These are phyloP conservation scores for Paecilomyces sp. DNA, from an alignment of 2,329 filamentous ascomycete genomes.

Conservation along the genomic window DNA sequence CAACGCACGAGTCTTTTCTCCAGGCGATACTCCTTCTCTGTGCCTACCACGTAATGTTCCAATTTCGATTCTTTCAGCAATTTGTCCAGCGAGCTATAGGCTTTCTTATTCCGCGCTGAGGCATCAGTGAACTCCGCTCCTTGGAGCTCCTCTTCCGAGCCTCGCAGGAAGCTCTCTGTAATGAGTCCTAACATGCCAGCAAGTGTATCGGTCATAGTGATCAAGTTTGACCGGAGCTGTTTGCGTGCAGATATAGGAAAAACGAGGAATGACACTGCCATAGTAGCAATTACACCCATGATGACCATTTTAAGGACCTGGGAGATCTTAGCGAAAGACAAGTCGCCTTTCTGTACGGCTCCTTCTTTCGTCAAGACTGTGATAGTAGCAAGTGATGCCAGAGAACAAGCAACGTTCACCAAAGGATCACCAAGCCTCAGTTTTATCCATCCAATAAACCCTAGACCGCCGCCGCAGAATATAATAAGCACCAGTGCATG, in stretches of 20 bases:
- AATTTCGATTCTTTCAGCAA: conserved; percentile 79
- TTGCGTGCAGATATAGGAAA: conserved; percentile 71
- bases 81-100: conserved; percentile 64
- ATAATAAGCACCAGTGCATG: conserved; percentile 73
- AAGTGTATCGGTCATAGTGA: conserved; percentile 65
- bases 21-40: conserved; percentile 69
- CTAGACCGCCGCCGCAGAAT: conserved; percentile 79
- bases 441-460: conserved; percentile 83
- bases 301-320: conserved; percentile 78
- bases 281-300: conserved; percentile 66
- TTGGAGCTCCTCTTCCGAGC: conserved; percentile 69
- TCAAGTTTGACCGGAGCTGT: conserved; percentile 66
- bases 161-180: conserved; percentile 74
- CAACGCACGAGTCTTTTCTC: conserved; percentile 76
- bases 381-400: conserved; percentile 83
- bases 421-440: conserved; percentile 69
- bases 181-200: conserved; percentile 77
- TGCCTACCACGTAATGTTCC: conserved; percentile 77
- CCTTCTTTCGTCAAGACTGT: conserved; percentile 88
- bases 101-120: conserved; percentile 57
- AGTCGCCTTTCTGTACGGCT: conserved; percentile 71
- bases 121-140: conserved; percentile 58
- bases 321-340: conserved; percentile 72
- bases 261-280: conserved; percentile 67
- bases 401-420: conserved; percentile 76